Percentiles rank a stretch among this genome's conserved stretches.
Conservation (phyloP, 2,329 filamentous ascomycete species). For the Cladobotryum protrusum region DNA sequence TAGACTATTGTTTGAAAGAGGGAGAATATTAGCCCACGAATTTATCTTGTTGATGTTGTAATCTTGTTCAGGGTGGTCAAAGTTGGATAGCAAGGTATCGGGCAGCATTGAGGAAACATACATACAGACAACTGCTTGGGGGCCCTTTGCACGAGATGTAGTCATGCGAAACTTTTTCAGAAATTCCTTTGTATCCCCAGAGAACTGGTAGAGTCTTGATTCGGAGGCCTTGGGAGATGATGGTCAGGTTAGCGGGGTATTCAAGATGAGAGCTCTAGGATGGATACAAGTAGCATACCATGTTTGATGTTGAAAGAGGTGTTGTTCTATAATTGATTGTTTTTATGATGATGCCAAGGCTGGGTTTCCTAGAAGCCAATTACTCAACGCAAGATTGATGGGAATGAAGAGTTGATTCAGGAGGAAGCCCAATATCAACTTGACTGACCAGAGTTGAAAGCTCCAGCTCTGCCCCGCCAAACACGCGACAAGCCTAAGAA, state of each 20-base stretch:
- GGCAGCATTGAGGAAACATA: constrained; percentile 27
- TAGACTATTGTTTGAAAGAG: constrained; percentile 52
- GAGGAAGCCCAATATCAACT: no score
- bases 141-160: constrained; percentile 78
- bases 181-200: constrained; percentile 78
- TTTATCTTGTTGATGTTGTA: background rate
- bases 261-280: background rate
- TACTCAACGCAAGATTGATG: no score
- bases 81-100: background rate
- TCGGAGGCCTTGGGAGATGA: constrained; percentile 52
- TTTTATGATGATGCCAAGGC: no score
- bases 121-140: constrained; percentile 93
- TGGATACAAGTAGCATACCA: background rate
- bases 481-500: no score
- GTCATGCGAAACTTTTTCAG: constrained; percentile 91
- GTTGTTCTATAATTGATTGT: no score
- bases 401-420: no score
- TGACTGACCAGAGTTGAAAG: no score
- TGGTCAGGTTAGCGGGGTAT: background rate
- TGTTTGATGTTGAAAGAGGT: no score
- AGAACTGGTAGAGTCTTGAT: constrained; percentile 87
- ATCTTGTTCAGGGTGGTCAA: background rate
- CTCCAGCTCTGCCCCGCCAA: no score
- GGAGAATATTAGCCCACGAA: background rate
- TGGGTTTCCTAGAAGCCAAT: no score